phyloP scores from a whole-genome alignment of 2,329 filamentous ascomycete genomes.

The Aspergillus piperis region DNA sequence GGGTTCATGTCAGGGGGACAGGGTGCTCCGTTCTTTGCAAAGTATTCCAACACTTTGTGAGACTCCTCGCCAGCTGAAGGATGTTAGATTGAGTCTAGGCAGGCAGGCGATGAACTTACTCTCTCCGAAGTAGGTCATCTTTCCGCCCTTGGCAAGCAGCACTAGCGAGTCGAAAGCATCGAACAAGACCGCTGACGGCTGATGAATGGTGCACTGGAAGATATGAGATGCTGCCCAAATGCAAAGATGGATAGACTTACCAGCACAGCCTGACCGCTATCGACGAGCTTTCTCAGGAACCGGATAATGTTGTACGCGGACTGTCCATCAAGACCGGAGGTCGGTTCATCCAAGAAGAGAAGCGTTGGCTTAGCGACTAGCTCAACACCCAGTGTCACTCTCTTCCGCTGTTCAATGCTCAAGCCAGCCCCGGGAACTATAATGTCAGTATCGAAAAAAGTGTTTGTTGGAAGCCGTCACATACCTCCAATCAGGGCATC shows the following conservation, averaged over 20 bases:
- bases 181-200: slow-evolving; percentile 68
- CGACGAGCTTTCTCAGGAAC: slow-evolving; percentile 66
- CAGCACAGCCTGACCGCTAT: slow-evolving; percentile 66
- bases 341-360: slow-evolving; percentile 63
- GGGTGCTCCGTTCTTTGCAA: slow-evolving; percentile 55
- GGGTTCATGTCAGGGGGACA: slow-evolving; percentile 57
- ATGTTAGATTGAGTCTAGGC: neutral
- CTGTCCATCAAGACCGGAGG: slow-evolving; percentile 66
- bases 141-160: slow-evolving; percentile 65
- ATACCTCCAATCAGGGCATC: slow-evolving; percentile 62
- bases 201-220: slow-evolving; percentile 61
- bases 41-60: slow-evolving; percentile 49
- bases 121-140: slow-evolving; percentile 67
- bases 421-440: slow-evolving; percentile 56
- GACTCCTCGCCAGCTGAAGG: slow-evolving; percentile 38
- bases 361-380: slow-evolving; percentile 62
- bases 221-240: neutral
- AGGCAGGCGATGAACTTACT: slow-evolving; percentile 25
- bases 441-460: slow-evolving; percentile 9
- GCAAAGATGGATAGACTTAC: slow-evolving; percentile 35
- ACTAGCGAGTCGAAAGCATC: slow-evolving; percentile 67
- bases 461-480: neutral
- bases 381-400: slow-evolving; percentile 62
- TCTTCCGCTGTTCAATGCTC: slow-evolving; percentile 66
- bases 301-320: slow-evolving; percentile 59